Base-by-base conservation (phyloP, 2,329 filamentous ascomycete genomes). In the Aureobasidium sp. region DNA sequence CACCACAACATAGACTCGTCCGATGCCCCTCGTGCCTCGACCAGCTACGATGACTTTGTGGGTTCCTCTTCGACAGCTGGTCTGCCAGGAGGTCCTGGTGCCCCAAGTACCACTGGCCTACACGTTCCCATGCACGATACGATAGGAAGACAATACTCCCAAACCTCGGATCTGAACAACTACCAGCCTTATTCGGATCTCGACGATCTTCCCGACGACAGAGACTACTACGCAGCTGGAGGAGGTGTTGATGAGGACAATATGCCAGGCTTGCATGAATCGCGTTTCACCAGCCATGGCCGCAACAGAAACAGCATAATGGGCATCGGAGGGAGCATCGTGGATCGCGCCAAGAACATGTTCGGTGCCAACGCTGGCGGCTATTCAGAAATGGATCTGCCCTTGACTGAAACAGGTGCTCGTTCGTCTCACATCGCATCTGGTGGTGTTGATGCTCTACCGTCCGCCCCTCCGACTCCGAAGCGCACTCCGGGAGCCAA, bases 341-440 rank as follows among this genome's bases (percentile, higher is more conserved):
- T 97, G 70, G 94, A 92, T 48, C 87, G 84, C 70, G 88, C 93
- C 45, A 97, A 96, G 79, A 92, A 89, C 73, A 91, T 89, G 81
- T 78, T 99, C 64, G 93, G 94, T 59, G 91, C 96, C 86, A 88
- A 85, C 11, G 88, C 85, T 8, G 81, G 83, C 25, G 83, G 89
- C 66, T 97, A 99, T 76, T 97, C 93, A 37, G 94, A 97, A 77
- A 99, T 99, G 94, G 93, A 99, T 73, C 81, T 99, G 61, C 94
- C 94, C 15, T 80, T 99, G 75, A 97, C 93, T 5, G 91, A 97
- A 73, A 78, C 87, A 51, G 84, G 81, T 59, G 82, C 81, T 52
- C 78, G 81, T 68, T 76, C 77, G 67, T 71, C 75, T 22, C 52
- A 62, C 12, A 49, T 59, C 15, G 52, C 75, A 76, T 70, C 69